Evolutionary conservation across 2,329 filamentous ascomycete species (phyloP).

Genomic region (Cercospora sojina): DNA sequence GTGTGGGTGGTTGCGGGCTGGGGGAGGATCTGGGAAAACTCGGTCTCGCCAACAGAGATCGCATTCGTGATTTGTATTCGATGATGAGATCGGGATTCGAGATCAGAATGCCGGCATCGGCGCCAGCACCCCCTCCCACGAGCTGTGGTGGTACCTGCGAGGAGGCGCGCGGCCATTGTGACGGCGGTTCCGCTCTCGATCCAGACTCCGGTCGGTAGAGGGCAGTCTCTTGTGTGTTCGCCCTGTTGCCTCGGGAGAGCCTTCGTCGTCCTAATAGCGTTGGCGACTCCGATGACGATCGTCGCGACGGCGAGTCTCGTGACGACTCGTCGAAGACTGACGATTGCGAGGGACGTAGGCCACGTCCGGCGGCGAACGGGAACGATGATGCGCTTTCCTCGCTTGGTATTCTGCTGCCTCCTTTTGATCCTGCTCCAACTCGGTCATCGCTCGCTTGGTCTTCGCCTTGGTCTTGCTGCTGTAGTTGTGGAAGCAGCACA

Average conservation of each 20-base stretch:
- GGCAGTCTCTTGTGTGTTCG: conserved; percentile 20
- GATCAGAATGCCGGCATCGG: conserved; percentile 35
- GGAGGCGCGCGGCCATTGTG: conserved; percentile 35
- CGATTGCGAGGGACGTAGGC: conserved; percentile 26
- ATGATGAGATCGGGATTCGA: conserved; percentile 12
- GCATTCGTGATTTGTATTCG: conserved; percentile 18
- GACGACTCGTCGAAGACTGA: conserved; percentile 25
- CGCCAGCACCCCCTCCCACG: conserved; percentile 35
- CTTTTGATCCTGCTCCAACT: conserved; percentile 30
- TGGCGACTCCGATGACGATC: conserved; percentile 22
- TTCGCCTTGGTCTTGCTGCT: conserved; percentile 36
- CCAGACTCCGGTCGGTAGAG: conserved; percentile 31
- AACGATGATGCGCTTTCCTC: conserved; percentile 30
- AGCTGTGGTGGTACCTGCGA: conserved; percentile 37
- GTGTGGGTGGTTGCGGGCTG: conserved; percentile 12
- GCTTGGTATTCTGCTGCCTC: conserved; percentile 30
- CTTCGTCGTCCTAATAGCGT: conserved; percentile 26
- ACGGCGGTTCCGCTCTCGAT: conserved; percentile 32
- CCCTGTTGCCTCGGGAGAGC: conserved; percentile 27
- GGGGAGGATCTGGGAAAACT: conserved; percentile 7
- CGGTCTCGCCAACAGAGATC: not conserved
- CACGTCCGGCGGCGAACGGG: conserved; percentile 32
- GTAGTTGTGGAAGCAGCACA: conserved; percentile 40
- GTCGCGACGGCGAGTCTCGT: conserved; percentile 25
- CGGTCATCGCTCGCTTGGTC: conserved; percentile 26